phyloP scores from a whole-genome alignment of 352 stramenopile genomes.

The Phytophthora lateralis region DNA sequence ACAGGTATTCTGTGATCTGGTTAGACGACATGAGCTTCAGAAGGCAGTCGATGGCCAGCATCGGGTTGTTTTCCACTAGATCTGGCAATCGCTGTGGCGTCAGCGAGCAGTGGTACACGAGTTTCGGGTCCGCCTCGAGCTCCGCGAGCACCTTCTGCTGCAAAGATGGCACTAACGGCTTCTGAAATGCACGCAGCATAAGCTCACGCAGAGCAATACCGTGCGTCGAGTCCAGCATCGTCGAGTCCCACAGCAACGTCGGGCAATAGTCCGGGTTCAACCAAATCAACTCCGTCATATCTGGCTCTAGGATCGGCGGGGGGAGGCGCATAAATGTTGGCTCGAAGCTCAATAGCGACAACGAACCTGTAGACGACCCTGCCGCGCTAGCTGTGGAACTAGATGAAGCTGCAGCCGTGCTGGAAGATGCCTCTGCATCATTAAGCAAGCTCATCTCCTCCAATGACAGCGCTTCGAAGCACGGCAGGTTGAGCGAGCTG shows the following conservation, averaged over 20 bases:
- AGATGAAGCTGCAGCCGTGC: slow-evolving; percentile 28
- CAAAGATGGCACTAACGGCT: slow-evolving; percentile 85
- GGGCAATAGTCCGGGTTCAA: slow-evolving; percentile 92
- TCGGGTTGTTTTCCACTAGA: slow-evolving; percentile 98
- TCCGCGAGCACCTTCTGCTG: slow-evolving; percentile 91
- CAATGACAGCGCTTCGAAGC: slow-evolving; percentile 72
- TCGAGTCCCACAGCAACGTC: slow-evolving; percentile 90
- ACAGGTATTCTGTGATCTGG: slow-evolving; percentile 96
- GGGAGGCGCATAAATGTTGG: slow-evolving; percentile 88
- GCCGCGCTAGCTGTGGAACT: slow-evolving; percentile 32
- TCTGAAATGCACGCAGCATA: slow-evolving; percentile 91
- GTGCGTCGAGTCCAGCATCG: slow-evolving; percentile 88
- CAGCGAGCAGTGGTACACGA: slow-evolving; percentile 93
- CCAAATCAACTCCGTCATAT: slow-evolving; percentile 92
- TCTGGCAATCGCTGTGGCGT: slow-evolving; percentile 94
- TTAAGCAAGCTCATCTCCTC: slow-evolving; percentile 74
- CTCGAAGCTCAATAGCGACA: slow-evolving; percentile 89
- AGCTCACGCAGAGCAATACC: slow-evolving; percentile 88
- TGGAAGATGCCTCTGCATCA: slow-evolving; percentile 29
- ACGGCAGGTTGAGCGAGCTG: slow-evolving; percentile 69
- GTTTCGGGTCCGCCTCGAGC: slow-evolving; percentile 87
- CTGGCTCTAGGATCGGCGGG: slow-evolving; percentile 84
- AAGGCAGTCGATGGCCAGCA: slow-evolving; percentile 97
- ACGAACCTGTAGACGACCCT: slow-evolving; percentile 36
- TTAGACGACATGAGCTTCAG: slow-evolving; percentile 91